Evolutionary conservation across 1,284 basidiomycete genomes (phyloP).

Genomic region (Ceratobasidium sp.): DNA sequence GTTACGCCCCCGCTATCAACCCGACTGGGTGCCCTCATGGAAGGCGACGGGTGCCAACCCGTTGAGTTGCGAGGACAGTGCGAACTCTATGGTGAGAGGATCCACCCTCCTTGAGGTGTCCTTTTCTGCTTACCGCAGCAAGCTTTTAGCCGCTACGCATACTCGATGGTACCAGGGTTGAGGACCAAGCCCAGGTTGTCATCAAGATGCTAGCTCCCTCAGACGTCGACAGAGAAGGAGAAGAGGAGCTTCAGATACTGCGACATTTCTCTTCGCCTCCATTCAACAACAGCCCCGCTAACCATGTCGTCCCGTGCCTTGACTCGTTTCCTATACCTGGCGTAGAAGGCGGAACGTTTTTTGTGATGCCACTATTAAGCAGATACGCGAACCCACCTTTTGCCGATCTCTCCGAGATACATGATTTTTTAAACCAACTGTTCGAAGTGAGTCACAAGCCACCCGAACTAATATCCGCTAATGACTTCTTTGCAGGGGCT

Average conservation of each 20-base stretch:
- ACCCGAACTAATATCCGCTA: neutral
- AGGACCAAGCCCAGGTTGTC: conserved; percentile 1
- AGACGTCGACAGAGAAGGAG: neutral
- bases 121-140: no score
- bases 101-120: neutral
- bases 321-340: conserved; percentile 14
- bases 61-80: conserved; percentile 8
- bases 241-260: conserved; percentile 13
- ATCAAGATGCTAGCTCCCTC: conserved; percentile 15
- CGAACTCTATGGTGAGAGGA: neutral
- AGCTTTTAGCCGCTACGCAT: conserved; percentile 2
- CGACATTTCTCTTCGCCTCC: conserved; percentile 1
- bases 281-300: neutral
- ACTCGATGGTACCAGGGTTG: conserved; percentile 1
- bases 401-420: neutral
- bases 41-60: neutral
- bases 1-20: conserved; percentile 13
- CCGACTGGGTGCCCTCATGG: conserved; percentile 23
- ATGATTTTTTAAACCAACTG: neutral
- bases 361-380: conserved; percentile 18
- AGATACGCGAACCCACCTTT: conserved; percentile 2
- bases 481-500: neutral
- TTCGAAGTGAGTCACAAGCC: neutral
- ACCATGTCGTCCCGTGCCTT: conserved; percentile 6
- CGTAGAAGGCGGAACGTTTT: neutral